Evolutionary conservation across 148 eudicot genomes (phyloP).

Genomic region (Polygonum aviculare): DNA sequence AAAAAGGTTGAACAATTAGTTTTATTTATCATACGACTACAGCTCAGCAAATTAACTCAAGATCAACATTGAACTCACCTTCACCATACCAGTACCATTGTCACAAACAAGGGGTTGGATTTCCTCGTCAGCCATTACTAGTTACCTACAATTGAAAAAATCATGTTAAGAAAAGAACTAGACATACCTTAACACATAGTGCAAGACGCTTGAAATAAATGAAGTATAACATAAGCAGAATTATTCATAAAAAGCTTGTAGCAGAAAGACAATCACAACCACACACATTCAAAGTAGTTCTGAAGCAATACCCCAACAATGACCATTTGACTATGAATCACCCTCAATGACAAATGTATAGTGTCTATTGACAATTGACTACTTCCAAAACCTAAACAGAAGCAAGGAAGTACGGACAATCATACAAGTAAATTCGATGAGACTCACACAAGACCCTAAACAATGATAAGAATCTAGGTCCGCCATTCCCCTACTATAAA

Average conservation of each 20-base stretch:
- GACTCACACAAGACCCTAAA: neutral
- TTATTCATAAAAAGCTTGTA: neutral
- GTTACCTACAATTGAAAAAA: constrained; percentile 1
- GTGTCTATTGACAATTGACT: neutral
- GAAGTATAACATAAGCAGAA: neutral
- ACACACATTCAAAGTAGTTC: neutral
- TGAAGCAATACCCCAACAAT: neutral
- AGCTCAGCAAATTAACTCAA: neutral
- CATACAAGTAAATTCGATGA: neutral
- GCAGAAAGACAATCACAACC: neutral
- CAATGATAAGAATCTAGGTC: neutral
- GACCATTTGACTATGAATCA: neutral
- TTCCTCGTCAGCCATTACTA: constrained; percentile 39
- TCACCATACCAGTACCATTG: constrained; percentile 46
- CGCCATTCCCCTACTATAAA: neutral
- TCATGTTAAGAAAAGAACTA: neutral
- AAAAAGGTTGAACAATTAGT: neutral
- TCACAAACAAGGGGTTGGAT: constrained; percentile 46
- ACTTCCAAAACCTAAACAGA: neutral
- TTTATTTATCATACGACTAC: too few species aligned
- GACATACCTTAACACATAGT: neutral
- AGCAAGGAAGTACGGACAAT: neutral
- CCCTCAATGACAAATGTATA: neutral
- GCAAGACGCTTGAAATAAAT: neutral
- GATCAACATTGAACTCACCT: constrained; percentile 18